Evolutionary conservation across 768 basidiomycete species (phyloP).

Genomic region (Auricularia cornea): DNA sequence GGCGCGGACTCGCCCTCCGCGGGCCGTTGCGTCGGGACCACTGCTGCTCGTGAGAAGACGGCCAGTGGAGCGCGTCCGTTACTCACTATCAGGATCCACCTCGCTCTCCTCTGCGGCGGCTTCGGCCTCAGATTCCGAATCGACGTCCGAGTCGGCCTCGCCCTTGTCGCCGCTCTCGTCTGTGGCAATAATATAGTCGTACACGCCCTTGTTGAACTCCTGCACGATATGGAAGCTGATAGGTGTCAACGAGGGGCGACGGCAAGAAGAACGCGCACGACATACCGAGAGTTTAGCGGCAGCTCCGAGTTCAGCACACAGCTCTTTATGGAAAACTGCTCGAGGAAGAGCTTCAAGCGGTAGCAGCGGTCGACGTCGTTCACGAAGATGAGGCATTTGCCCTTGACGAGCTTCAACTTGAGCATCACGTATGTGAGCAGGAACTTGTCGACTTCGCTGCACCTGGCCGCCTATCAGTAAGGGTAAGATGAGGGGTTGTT

Average conservation of each 20-base stretch:
- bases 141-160: constrained; percentile 43
- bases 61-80: neutral
- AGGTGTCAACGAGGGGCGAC: neutral
- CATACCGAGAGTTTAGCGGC: constrained; percentile 82
- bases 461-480: constrained; percentile 34
- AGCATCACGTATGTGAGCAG: constrained; percentile 92
- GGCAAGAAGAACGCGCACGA: neutral
- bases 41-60: constrained; percentile 23
- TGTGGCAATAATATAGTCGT: constrained; percentile 97
- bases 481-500: too few species aligned
- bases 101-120: constrained; percentile 32
- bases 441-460: constrained; percentile 95
- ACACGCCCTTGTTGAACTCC: constrained; percentile 97
- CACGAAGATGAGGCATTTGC: constrained; percentile 94
- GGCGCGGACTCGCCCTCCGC: constrained; percentile 10
- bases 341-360: constrained; percentile 93
- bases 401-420: constrained; percentile 90
- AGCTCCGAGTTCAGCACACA: constrained; percentile 95
- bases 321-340: constrained; percentile 93
- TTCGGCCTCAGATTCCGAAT: constrained; percentile 26
- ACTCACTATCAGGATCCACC: constrained; percentile 30
- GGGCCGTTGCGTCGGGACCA: constrained; percentile 47
- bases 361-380: constrained; percentile 94
- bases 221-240: constrained; percentile 90
- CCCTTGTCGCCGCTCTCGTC: constrained; percentile 67